Evolutionary conservation across 2,329 filamentous ascomycete species (phyloP), one percentile per base, ranked within the genome.

Genomic region (Fusarium pseudoanthophilum): DNA sequence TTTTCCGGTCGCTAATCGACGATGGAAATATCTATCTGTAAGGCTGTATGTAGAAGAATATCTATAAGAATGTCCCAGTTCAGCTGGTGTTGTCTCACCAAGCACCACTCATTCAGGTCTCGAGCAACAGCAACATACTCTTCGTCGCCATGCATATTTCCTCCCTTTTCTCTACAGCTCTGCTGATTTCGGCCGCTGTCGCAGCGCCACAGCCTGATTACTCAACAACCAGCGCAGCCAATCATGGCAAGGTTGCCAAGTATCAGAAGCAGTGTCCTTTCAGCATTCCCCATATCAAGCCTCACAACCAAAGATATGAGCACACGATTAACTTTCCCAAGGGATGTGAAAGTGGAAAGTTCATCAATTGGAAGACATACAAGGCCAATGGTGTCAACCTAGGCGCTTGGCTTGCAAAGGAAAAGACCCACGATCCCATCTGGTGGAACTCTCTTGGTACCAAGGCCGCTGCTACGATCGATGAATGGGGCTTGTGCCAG

Each of bases 201-300:
- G 52, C 52, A 2, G 28, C 2, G 5, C 53, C 53, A 1, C 37
- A 56, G 4, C 28, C 37, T 1, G 53, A 43, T 4, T 40, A 56
- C 26, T 43, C 11, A 9, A 0, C 1, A 16, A 51, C 26, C 2
- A 59, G 7, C 9, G 20, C 34, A 0, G 7, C 11, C 1, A 13
- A 59, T 1, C 43, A 59, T 51, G 56, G 56, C 24, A 59, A 59
- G 34, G 28, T 28, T 30, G 56, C 30, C 21, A 59, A 59, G 13
- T 59, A 51, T 9, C 24, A 59, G 14, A 51, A 59, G 26, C 56
- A 59, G 0, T 59, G 56, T 0, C 57, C 57, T 1, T 52, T 60
- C 26, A 60, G 26, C 16, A 18, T 60, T 11, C 34, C 57, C 5
- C 43, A 21, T 28, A 43, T 60, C 21, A 51, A 60, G 10, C 57